Base-by-base conservation (phyloP, 805 yeast genomes). In the Wilhelminamyces savonicus region DNA sequence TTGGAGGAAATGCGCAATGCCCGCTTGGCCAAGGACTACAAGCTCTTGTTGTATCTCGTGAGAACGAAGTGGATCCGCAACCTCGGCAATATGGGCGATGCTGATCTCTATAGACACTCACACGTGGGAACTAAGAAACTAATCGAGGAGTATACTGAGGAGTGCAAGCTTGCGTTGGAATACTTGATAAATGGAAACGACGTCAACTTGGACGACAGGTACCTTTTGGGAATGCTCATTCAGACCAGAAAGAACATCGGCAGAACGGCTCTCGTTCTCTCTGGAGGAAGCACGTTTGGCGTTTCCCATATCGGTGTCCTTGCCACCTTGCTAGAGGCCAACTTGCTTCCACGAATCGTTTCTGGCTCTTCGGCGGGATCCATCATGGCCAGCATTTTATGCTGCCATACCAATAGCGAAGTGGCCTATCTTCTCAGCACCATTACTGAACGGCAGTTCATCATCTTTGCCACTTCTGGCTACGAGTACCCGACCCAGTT, bases 291-390 rank as follows among this genome's bases (percentile, higher is more conserved):
- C 2, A 83, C 95, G 4, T 83, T 90, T 60, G 98, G 97, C 0
- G 59, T 90, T 29, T 77, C 88, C 37, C 97, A 90, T 42, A 82
- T 87, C 34, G 99, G 99, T 2, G 96, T 92, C 0, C 59, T 90
- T 26, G 76, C 85, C 4, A 82, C 92, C 2, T 65, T 92, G 18
- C 58, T 81, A 23, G 92, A 85, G 42, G 69, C 73, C 29, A 78
- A 81, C 31, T 61, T 87, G 14, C 60, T 90, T 15, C 99, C 99
- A 0, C 71, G 82, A 28, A 83, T 92, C 21, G 76, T 92, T 11
- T 82, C 95, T 27, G 98, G 99, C 1, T 82, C 95, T 10, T 85
- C 95, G 15, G 95, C 97, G 0, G 99, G 99, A 12, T 87, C 96
- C 2, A 88, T 92, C 30, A 79, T 92, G 27, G 97, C 97, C 13